phyloP scores from a whole-genome alignment of 169 alveolate genomes.

The Perkinsus marinus region DNA sequence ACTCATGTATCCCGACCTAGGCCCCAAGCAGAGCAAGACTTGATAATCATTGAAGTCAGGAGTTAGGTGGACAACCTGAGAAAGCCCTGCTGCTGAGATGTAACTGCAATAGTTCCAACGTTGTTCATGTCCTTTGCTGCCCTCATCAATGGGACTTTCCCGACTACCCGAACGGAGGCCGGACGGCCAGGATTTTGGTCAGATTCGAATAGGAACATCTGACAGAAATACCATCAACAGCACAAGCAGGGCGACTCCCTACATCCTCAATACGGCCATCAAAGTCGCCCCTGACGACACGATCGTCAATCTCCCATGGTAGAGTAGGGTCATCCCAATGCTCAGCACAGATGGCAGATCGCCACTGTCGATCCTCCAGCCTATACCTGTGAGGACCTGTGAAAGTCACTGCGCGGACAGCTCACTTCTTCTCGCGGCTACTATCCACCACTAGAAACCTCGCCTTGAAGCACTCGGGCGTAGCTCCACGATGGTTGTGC shows the following conservation, averaged over 20 bases:
- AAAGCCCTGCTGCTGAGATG: background rate
- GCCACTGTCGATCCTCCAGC: background rate
- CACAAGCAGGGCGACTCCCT: background rate
- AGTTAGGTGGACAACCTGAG: background rate
- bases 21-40: background rate
- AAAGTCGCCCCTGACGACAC: background rate
- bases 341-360: background rate
- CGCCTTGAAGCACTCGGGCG: background rate
- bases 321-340: background rate
- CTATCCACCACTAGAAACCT: background rate
- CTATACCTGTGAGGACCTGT: background rate
- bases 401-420: background rate
- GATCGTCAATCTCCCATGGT: background rate
- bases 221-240: background rate
- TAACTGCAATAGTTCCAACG: background rate
- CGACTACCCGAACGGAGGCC: background rate
- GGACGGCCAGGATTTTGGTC: background rate
- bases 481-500: background rate
- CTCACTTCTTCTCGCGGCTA: background rate
- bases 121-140: background rate
- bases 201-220: background rate
- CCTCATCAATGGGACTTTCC: background rate
- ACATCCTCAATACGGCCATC: background rate
- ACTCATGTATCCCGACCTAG: background rate
- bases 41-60: background rate